Evolutionary conservation across 1,139 yeast genomes (phyloP).

Genomic region (Wickerhamiella pararugosa): DNA sequence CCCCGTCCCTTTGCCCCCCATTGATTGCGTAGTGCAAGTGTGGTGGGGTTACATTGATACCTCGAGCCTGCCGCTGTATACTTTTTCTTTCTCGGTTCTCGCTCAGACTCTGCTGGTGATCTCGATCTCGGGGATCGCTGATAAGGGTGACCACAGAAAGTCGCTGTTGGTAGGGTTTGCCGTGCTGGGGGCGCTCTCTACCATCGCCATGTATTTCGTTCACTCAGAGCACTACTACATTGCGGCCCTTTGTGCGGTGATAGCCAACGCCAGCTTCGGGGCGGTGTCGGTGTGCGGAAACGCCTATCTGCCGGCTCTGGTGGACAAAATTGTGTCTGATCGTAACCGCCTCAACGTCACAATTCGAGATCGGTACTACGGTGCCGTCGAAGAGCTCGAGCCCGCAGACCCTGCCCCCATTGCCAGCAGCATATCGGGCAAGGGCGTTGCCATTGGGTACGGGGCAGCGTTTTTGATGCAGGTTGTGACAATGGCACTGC

Average conservation of each 20-base stretch:
- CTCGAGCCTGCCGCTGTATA: slow-evolving; percentile 51
- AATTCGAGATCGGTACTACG: neutral
- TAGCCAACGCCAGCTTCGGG: slow-evolving; percentile 55
- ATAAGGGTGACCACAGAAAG: slow-evolving; percentile 41
- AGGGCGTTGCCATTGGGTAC: slow-evolving; percentile 55
- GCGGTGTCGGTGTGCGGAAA: slow-evolving; percentile 66
- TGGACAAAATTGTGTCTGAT: slow-evolving; percentile 23
- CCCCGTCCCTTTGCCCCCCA: slow-evolving; percentile 13
- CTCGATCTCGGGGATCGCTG: slow-evolving; percentile 52
- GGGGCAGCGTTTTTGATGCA: slow-evolving; percentile 50
- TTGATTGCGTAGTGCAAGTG: slow-evolving; percentile 33
- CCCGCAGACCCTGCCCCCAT: slow-evolving; percentile 14
- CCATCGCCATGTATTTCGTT: slow-evolving; percentile 33
- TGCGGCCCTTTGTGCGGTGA: slow-evolving; percentile 40
- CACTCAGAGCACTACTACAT: slow-evolving; percentile 34
- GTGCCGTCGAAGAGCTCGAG: slow-evolving; percentile 10
- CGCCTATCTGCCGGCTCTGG: slow-evolving; percentile 47
- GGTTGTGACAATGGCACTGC: slow-evolving; percentile 35
- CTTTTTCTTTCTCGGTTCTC: slow-evolving; percentile 48
- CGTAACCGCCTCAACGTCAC: slow-evolving; percentile 8
- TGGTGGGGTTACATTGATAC: slow-evolving; percentile 44
- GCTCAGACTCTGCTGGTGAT: slow-evolving; percentile 50
- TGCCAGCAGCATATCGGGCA: slow-evolving; percentile 39
- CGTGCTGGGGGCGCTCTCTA: slow-evolving; percentile 36
- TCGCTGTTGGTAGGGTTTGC: slow-evolving; percentile 40